Evolutionary conservation across 2,329 filamentous ascomycete genomes (phyloP).

Genomic region (Fusarium sp.): DNA sequence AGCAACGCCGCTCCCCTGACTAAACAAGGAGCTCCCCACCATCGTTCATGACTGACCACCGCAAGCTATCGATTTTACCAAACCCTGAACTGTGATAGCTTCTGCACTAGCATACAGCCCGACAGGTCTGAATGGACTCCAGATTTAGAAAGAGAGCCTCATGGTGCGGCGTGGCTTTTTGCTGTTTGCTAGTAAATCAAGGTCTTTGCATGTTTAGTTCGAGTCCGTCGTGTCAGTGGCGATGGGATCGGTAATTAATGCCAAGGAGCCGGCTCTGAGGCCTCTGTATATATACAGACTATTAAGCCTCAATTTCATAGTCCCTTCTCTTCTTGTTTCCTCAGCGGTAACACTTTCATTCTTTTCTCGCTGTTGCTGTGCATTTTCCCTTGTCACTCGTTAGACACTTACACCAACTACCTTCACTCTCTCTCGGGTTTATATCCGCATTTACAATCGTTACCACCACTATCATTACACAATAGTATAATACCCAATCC

Average conservation of each 20-base stretch:
- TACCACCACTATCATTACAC: not conserved
- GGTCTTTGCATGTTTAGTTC: not conserved
- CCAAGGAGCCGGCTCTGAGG: not conserved
- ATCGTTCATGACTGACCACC: slow-evolving; percentile 1
- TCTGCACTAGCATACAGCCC: not conserved
- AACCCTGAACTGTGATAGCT: slow-evolving; percentile 28
- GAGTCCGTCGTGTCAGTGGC: not conserved
- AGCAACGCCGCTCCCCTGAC: not conserved
- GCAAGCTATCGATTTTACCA: slow-evolving; percentile 30
- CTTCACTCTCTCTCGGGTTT: slow-evolving; percentile 14
- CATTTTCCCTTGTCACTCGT: slow-evolving; percentile 24
- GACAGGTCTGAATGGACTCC: not conserved
- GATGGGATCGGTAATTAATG: slow-evolving; percentile 15
- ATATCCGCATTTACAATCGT: slow-evolving; percentile 21
- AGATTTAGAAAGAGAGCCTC: slow-evolving; percentile 5
- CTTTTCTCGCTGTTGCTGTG: slow-evolving; percentile 27
- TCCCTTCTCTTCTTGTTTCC: not conserved
- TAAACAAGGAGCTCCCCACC: not conserved
- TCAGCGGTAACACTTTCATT: slow-evolving; percentile 28
- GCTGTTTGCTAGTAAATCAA: not conserved
- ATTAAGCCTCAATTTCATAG: no score
- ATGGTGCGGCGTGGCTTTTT: not conserved
- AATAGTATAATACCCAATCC: slow-evolving; percentile 8
- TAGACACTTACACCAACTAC: slow-evolving; percentile 26
- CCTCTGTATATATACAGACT: slow-evolving; percentile 20